These are phyloP conservation scores for Steccherinum ochraceum DNA, from an alignment of 768 basidiomycete species.

Conservation along the genomic window DNA sequence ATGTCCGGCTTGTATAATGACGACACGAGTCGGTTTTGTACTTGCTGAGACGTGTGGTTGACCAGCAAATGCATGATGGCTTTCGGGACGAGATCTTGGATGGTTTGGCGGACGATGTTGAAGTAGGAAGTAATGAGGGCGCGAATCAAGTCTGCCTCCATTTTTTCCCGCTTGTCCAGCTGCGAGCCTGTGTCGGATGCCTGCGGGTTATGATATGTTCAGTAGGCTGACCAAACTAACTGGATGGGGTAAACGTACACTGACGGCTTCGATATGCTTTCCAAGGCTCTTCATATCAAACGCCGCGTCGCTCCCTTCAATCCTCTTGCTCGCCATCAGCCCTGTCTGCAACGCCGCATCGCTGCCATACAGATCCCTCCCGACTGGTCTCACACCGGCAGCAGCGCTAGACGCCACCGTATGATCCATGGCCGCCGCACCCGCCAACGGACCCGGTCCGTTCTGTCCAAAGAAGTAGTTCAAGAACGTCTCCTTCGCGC, in stretches of 20 bases:
- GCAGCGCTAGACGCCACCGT: slow-evolving; percentile 15
- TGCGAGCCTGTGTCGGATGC: slow-evolving; percentile 57
- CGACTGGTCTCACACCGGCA: slow-evolving; percentile 40
- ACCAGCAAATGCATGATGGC: slow-evolving; percentile 98
- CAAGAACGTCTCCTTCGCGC: slow-evolving; percentile 86
- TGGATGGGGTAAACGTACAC: slow-evolving; percentile 28
- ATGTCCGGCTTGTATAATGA: slow-evolving; percentile 91
- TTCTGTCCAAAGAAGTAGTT: slow-evolving; percentile 98
- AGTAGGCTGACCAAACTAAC: not conserved
- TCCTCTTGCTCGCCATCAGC: slow-evolving; percentile 58
- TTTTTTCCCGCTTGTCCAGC: slow-evolving; percentile 81
- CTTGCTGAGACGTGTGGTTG: slow-evolving; percentile 92
- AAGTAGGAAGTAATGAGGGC: slow-evolving; percentile 96
- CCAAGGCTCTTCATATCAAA: slow-evolving; percentile 99
- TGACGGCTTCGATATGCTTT: slow-evolving; percentile 94
- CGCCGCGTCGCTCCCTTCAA: slow-evolving; percentile 78
- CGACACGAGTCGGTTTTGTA: slow-evolving; percentile 95
- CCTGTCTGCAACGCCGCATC: slow-evolving; percentile 50
- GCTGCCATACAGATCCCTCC: slow-evolving; percentile 56
- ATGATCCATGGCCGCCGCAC: slow-evolving; percentile 33
- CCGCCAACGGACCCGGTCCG: slow-evolving; percentile 66
- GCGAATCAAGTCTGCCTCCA: slow-evolving; percentile 94
- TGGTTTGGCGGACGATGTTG: slow-evolving; percentile 90
- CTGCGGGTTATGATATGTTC: slow-evolving; percentile 14
- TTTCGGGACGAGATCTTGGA: slow-evolving; percentile 96